Conservation (phyloP, 495 filamentous ascomycete species). For the Penicillium simplicissimum region DNA sequence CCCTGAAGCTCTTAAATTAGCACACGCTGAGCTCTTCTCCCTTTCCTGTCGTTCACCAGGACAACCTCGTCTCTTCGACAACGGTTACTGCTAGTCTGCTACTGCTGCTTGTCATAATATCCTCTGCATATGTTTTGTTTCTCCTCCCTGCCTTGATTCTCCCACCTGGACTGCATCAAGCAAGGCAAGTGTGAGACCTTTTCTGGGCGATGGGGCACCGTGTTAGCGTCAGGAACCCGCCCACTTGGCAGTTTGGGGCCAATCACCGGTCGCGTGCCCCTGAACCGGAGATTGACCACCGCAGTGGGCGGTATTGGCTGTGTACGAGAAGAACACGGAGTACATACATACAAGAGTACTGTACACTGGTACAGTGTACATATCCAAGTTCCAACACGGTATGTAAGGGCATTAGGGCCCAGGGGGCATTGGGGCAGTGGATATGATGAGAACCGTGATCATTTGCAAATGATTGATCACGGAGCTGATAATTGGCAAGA, state of each 20-base stretch:
- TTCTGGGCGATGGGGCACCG: background rate
- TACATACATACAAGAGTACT: background rate
- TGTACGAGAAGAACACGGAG: background rate
- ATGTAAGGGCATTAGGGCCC: background rate
- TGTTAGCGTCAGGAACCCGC: slow-evolving; percentile 37
- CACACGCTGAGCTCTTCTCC: background rate
- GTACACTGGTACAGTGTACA: background rate
- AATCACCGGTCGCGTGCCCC: slow-evolving; percentile 27
- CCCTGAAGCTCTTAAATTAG: slow-evolving; percentile 13
- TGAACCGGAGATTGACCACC: slow-evolving; percentile 27
- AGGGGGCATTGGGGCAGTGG: background rate
- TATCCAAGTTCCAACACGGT: too few relatives aligned
- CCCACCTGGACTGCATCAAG: slow-evolving; percentile 11
- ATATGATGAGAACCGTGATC: background rate
- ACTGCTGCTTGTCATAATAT: background rate
- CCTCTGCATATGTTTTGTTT: background rate
- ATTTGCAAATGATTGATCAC: background rate
- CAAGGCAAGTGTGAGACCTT: slow-evolving; percentile 12
- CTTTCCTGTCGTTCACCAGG: background rate
- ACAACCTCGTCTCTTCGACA: slow-evolving; percentile 3
- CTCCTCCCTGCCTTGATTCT: background rate
- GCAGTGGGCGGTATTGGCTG: background rate
- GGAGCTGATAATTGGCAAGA: background rate
- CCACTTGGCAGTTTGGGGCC: slow-evolving; percentile 6
- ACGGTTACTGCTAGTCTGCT: background rate